Evolutionary conservation across 129 eudicot species (phyloP), one percentile per base, ranked within the genome.

Genomic region (Tagetes patula): DNA sequence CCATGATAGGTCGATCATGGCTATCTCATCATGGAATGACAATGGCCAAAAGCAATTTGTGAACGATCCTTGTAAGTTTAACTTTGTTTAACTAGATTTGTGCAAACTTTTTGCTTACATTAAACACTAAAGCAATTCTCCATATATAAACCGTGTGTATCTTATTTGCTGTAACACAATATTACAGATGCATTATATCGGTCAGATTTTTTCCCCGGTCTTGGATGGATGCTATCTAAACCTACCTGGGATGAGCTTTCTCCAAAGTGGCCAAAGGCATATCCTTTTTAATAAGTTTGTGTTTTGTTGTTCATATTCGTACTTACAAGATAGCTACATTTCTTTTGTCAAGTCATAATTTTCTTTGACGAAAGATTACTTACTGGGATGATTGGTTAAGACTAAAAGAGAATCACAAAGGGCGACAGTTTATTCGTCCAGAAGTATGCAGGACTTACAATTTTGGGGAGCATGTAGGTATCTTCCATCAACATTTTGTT

Each of bases 311-410:
- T 62, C 27, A 54, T 43, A 6, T 3, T 59, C 33, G 12, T 61
- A 13, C 72, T 67, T 48, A 47, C 10, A 49, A 11, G 41, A 64
- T 39, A 39, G 33, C 3, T 58, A 9, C 7, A 0, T 64, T 38
- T 13, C 58, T 40, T 62, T 61, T 74, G 27, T 69, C 77, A n/a
- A 50, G 60, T 40, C 2, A 45, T 30, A 47, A 12, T 70, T 83
- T 83, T 82, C 88, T 73, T 90, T 94, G 85, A 94, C 97, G 46
- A 74, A 31, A 20, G 11, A 75, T 79, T 80, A 94, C 99, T 90
- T 94, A 94, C 82, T 94, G 99, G 99, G 99, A 94, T 86, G 99
- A 94, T 79, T 94, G 99, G 99, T 80, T 94, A 82, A 77, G 99
- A 71, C 78, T 94, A 73, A 80, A 88, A 69, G 97, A 90, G 62